Conservation (phyloP, 1,284 basidiomycete genomes). For the Apiotrichum siamense region DNA sequence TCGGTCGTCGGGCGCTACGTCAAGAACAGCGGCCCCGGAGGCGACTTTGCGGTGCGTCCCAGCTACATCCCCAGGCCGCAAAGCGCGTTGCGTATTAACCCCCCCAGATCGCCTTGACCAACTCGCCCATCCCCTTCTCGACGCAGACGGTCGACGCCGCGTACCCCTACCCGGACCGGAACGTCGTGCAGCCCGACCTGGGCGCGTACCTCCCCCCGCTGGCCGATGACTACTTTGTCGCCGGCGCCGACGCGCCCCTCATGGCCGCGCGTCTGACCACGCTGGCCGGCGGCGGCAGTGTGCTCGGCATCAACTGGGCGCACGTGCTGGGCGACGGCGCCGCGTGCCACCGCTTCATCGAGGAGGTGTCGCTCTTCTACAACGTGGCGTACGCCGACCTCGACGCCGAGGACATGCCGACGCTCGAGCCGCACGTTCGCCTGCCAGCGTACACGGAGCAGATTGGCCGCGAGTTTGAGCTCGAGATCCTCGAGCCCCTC, state of each 20-base stretch:
- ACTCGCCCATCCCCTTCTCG: constrained; percentile 25
- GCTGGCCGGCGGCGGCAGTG: constrained; percentile 11
- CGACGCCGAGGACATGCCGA: constrained; percentile 16
- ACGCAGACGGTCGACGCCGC: constrained; percentile 16
- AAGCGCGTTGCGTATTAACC: not conserved
- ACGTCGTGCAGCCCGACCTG: constrained; percentile 20
- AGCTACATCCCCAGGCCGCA: too few relatives aligned
- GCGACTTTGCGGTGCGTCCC: constrained; percentile 17
- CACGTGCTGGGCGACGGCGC: constrained; percentile 27
- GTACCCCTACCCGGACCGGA: constrained; percentile 8
- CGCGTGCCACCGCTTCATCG: constrained; percentile 16
- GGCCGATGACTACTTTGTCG: constrained; percentile 9
- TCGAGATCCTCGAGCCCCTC: constrained; percentile 11
- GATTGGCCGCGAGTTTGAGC: constrained; percentile 8
- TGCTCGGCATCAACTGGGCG: constrained; percentile 22
- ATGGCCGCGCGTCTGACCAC: constrained; percentile 20
- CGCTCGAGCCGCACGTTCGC: constrained; percentile 16
- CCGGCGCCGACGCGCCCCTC: constrained; percentile 18
- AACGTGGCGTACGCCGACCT: constrained; percentile 15
- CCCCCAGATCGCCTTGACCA: constrained; percentile 20
- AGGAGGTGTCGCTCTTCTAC: constrained; percentile 24
- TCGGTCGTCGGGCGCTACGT: constrained; percentile 19
- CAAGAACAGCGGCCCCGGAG: constrained; percentile 6
- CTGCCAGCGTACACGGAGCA: constrained; percentile 10
- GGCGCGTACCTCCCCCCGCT: constrained; percentile 17